These are phyloP conservation scores for Magnusiomyces fungicola DNA, from an alignment of 1,139 yeast species.

Conservation along the genomic window DNA sequence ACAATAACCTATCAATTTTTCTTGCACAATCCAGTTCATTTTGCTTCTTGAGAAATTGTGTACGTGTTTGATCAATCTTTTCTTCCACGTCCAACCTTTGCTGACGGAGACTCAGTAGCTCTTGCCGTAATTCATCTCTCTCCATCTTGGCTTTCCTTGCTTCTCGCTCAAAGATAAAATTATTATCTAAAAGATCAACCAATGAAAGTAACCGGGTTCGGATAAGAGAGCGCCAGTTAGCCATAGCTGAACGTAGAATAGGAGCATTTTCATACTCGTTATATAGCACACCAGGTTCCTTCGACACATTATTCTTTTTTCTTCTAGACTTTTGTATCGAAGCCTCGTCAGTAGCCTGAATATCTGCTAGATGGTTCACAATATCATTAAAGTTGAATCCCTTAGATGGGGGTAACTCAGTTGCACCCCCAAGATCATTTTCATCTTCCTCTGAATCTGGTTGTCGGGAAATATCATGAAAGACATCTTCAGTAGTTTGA, in stretches of 20 bases:
- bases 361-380: background rate
- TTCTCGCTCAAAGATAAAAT: conserved; percentile 17
- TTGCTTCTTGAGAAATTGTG: background rate
- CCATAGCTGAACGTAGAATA: conserved; percentile 12
- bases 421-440: background rate
- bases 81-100: conserved; percentile 18
- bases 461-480: conserved; percentile 11
- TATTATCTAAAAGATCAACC: conserved; percentile 21
- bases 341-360: background rate
- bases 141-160: conserved; percentile 19
- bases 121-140: conserved; percentile 19
- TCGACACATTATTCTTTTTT: background rate
- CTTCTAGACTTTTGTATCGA: background rate
- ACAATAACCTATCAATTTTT: background rate
- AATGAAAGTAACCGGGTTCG: conserved; percentile 17
- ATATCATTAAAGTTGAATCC: background rate
- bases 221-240: conserved; percentile 17
- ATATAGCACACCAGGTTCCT: background rate
- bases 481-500: conserved; percentile 17
- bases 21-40: background rate
- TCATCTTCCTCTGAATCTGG: conserved; percentile 3
- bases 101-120: conserved; percentile 19
- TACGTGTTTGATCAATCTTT: conserved; percentile 18
- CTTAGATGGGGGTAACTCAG: background rate
- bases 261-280: background rate